Conservation (phyloP, 805 yeast species). For the Candida chilensis region DNA sequence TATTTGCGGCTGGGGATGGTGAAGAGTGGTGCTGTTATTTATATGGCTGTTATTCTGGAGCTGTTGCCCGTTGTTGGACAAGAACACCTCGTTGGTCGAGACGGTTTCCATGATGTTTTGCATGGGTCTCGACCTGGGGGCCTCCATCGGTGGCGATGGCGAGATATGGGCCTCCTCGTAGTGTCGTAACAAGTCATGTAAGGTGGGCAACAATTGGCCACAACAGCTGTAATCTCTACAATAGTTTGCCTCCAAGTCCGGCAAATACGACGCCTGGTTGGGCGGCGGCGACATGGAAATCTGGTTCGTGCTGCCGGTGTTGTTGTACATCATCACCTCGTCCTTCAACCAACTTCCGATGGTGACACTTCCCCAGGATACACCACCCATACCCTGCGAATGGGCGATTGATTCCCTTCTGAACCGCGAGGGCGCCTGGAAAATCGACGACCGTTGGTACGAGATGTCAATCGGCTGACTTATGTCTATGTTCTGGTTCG, state of each 20-base stretch:
- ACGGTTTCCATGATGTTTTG: slow-evolving; percentile 78
- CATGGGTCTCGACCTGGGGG: slow-evolving; percentile 35
- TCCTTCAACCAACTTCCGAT: slow-evolving; percentile 95
- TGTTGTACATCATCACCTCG: slow-evolving; percentile 61
- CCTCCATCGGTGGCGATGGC: slow-evolving; percentile 32
- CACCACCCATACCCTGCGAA: slow-evolving; percentile 96
- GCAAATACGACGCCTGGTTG: slow-evolving; percentile 68
- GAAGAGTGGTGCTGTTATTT: slow-evolving; percentile 3
- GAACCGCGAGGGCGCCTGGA: slow-evolving; percentile 33
- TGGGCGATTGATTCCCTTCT: slow-evolving; percentile 91
- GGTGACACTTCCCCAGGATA: slow-evolving; percentile 93
- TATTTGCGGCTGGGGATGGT: slow-evolving; percentile 1
- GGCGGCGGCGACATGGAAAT: slow-evolving; percentile 56
- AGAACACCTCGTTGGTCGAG: slow-evolving; percentile 86
- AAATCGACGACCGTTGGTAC: neutral
- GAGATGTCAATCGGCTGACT: slow-evolving; percentile 1
- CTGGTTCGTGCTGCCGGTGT: slow-evolving; percentile 4
- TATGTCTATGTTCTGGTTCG: neutral
- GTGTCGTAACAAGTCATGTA: slow-evolving; percentile 88
- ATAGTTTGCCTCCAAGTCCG: slow-evolving; percentile 90
- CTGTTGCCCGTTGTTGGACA: slow-evolving; percentile 29
- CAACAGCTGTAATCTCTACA: slow-evolving; percentile 96
- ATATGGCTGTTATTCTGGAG: slow-evolving; percentile 4
- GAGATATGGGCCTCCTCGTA: slow-evolving; percentile 93
- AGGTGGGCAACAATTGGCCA: slow-evolving; percentile 83